Conservation (phyloP, 2,329 filamentous ascomycete genomes). For the Lasiodiplodia gonubiensis region DNA sequence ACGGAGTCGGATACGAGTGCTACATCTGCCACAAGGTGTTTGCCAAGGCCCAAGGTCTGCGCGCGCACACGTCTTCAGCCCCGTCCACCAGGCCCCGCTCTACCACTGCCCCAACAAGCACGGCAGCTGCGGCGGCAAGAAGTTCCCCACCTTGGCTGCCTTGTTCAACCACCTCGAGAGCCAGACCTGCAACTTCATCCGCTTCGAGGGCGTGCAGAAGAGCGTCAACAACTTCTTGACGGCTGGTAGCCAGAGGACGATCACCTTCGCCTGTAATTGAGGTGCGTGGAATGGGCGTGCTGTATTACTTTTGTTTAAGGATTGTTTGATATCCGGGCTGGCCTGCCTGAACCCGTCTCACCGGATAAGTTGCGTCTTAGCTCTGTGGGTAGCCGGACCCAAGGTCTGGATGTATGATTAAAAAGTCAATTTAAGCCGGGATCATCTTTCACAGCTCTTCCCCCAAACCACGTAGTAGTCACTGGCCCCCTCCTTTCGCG, state of each 20-base stretch:
- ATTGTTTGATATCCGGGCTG: too few relatives aligned
- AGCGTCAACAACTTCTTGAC: constrained; percentile 30
- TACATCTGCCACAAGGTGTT: constrained; percentile 61
- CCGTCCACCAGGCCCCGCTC: constrained; percentile 55
- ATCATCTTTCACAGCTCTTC: not conserved
- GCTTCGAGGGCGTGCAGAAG: constrained; percentile 50
- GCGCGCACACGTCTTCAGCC: constrained; percentile 63
- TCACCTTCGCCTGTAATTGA: not conserved
- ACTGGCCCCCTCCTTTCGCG: not conserved
- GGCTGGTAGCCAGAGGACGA: not conserved
- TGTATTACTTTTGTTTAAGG: too few relatives aligned
- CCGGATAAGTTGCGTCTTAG: too few relatives aligned
- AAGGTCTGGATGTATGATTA: too few relatives aligned
- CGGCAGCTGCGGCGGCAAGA: constrained; percentile 39
- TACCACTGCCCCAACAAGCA: constrained; percentile 55
- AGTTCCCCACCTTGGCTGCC: constrained; percentile 49
- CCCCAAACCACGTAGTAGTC: not conserved
- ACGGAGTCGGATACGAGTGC: constrained; percentile 57
- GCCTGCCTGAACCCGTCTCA: too few relatives aligned
- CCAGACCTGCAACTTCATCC: constrained; percentile 48
- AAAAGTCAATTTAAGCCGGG: too few relatives aligned
- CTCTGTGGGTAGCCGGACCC: too few relatives aligned
- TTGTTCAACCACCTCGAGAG: constrained; percentile 56
- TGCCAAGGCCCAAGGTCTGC: constrained; percentile 43
- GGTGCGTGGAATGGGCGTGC: too few relatives aligned